phyloP scores from a whole-genome alignment of 768 basidiomycete species.

The Tylopilus cervinicoccineus region DNA sequence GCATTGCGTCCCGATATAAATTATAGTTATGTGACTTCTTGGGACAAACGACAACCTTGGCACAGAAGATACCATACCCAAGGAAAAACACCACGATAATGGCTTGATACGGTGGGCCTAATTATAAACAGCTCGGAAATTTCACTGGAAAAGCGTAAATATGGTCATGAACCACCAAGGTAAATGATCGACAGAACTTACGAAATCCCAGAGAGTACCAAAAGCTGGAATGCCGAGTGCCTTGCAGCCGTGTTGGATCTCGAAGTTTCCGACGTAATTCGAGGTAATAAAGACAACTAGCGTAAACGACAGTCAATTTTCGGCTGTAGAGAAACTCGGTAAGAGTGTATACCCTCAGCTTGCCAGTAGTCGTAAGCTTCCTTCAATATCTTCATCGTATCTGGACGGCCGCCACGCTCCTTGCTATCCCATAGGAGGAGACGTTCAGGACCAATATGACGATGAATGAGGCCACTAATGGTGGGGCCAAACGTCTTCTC shows the following conservation, averaged over 20 bases:
- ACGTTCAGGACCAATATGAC: conserved; percentile 69
- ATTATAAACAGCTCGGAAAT: conserved; percentile 6
- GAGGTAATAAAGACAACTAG: conserved; percentile 79
- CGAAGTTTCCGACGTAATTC: conserved; percentile 74
- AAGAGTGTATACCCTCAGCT: conserved; percentile 51
- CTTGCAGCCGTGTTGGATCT: conserved; percentile 78
- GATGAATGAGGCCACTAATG: conserved; percentile 67
- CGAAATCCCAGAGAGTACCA: conserved; percentile 73
- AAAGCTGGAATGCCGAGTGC: conserved; percentile 62
- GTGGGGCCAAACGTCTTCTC: conserved; percentile 83
- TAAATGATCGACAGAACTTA: conserved; percentile 17
- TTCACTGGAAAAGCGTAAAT: conserved; percentile 17
- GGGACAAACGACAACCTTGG: background rate
- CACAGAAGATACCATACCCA: conserved; percentile 1
- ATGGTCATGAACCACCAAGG: background rate
- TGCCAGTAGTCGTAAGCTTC: conserved; percentile 66
- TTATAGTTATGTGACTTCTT: conserved; percentile 4
- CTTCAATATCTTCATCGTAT: conserved; percentile 71
- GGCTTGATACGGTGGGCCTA: conserved; percentile 1
- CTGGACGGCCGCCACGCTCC: conserved; percentile 66
- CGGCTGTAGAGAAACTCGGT: background rate
- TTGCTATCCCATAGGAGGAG: conserved; percentile 78
- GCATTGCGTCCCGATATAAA: background rate
- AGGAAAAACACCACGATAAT: background rate
- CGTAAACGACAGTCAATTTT: background rate